phyloP scores from a whole-genome alignment of 1,284 basidiomycete species.

The Ceratobasidium sp. region DNA sequence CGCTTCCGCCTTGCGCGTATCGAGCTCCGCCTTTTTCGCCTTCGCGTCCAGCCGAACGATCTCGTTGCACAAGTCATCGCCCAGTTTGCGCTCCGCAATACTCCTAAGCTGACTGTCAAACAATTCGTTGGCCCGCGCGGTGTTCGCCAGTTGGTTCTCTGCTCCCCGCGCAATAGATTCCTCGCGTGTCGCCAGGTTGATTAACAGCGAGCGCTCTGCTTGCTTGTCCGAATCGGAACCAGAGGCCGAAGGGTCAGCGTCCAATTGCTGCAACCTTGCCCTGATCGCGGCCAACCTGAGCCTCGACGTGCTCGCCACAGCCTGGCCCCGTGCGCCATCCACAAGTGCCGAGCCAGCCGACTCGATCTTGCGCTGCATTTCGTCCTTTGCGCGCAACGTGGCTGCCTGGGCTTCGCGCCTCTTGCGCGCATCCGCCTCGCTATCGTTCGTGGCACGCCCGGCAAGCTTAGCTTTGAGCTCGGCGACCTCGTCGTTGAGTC shows the following conservation, averaged over 20 bases:
- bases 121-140: slow-evolving; percentile 79
- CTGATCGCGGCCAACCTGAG: slow-evolving; percentile 71
- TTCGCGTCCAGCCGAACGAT: slow-evolving; percentile 78
- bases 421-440: slow-evolving; percentile 70
- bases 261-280: slow-evolving; percentile 73
- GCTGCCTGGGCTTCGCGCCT: slow-evolving; percentile 73
- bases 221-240: slow-evolving; percentile 69
- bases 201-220: slow-evolving; percentile 78
- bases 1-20: slow-evolving; percentile 73
- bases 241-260: slow-evolving; percentile 56
- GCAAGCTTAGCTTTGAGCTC: slow-evolving; percentile 88
- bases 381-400: slow-evolving; percentile 73
- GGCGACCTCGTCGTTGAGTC: slow-evolving; percentile 82
- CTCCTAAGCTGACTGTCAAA: slow-evolving; percentile 86
- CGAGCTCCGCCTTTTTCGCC: slow-evolving; percentile 76
- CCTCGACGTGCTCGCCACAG: slow-evolving; percentile 70
- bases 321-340: slow-evolving; percentile 81
- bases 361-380: slow-evolving; percentile 74
- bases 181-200: slow-evolving; percentile 74
- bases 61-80: slow-evolving; percentile 78
- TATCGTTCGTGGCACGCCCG: slow-evolving; percentile 71
- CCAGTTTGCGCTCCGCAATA: slow-evolving; percentile 79
- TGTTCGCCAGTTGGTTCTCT: slow-evolving; percentile 70
- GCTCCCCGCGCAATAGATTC: slow-evolving; percentile 72
- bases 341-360: slow-evolving; percentile 74